Conservation (phyloP, 2,329 filamentous ascomycete genomes). For the Sporothrix pallida region DNA sequence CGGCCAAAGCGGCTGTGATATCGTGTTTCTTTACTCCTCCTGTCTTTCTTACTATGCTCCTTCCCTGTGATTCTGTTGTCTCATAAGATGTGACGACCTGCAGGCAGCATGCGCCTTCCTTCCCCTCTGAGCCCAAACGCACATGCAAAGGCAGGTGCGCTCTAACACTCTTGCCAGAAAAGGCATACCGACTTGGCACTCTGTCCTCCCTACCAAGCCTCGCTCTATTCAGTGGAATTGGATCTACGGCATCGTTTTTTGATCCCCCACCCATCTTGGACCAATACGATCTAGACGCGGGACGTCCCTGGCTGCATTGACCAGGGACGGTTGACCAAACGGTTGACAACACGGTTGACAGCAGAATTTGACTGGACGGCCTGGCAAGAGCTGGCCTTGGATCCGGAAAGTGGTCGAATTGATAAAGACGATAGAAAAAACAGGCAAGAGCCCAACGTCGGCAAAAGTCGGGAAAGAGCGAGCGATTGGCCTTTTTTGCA, state of each 20-base stretch:
- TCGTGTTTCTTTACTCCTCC: not conserved
- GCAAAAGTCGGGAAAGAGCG: conserved; percentile 11
- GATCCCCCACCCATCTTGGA: not conserved
- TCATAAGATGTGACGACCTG: conserved; percentile 8
- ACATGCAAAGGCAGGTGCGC: not conserved
- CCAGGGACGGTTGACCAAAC: not conserved
- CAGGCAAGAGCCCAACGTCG: not conserved
- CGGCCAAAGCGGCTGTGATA: conserved; percentile 21
- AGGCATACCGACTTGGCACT: not conserved
- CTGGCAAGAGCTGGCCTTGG: not conserved
- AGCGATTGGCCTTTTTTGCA: not conserved
- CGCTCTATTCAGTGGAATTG: not conserved
- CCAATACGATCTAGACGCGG: not conserved
- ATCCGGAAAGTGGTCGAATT: not conserved
- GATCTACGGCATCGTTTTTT: not conserved
- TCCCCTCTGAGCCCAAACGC: conserved; percentile 1
- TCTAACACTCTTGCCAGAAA: not conserved
- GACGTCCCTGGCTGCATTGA: conserved; percentile 27
- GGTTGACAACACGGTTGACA: not conserved
- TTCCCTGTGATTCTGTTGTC: not conserved
- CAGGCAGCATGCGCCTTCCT: conserved; percentile 21
- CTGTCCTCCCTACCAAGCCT: not conserved
- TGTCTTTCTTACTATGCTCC: not conserved
- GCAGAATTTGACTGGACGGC: not conserved
- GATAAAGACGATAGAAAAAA: no score